Evolutionary conservation across 805 yeast species (phyloP).

Genomic region (Kodamaea restingae): DNA sequence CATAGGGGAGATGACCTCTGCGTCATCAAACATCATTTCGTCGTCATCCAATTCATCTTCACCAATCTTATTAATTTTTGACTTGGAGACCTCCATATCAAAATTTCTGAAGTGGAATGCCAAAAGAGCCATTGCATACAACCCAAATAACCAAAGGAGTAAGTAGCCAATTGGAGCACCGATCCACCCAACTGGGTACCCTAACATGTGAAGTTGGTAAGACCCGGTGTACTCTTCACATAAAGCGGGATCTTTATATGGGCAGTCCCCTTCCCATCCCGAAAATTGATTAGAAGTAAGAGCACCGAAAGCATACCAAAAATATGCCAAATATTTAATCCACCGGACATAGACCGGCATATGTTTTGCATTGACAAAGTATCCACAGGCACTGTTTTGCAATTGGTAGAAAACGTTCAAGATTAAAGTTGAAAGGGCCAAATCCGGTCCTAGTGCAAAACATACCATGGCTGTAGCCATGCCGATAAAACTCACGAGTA

Average conservation of each 20-base stretch:
- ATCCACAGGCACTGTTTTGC: slow-evolving; percentile 29
- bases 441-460: slow-evolving; percentile 30
- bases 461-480: slow-evolving; percentile 51
- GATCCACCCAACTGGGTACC: slow-evolving; percentile 23
- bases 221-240: slow-evolving; percentile 21
- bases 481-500: slow-evolving; percentile 55
- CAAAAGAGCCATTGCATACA: slow-evolving; percentile 15
- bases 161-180: slow-evolving; percentile 21
- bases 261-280: slow-evolving; percentile 23
- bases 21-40: slow-evolving; percentile 1
- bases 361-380: slow-evolving; percentile 23
- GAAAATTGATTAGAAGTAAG: slow-evolving; percentile 23
- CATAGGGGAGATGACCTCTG: not conserved
- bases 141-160: slow-evolving; percentile 19
- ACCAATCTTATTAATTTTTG: slow-evolving; percentile 20
- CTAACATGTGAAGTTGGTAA: slow-evolving; percentile 18
- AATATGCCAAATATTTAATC: slow-evolving; percentile 24
- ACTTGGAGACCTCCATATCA: slow-evolving; percentile 21
- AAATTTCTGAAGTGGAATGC: slow-evolving; percentile 17
- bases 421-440: slow-evolving; percentile 17
- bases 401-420: slow-evolving; percentile 21
- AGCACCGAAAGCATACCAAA: slow-evolving; percentile 28
- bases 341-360: slow-evolving; percentile 30
- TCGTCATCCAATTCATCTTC: slow-evolving; percentile 12
- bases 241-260: slow-evolving; percentile 20